These are phyloP conservation scores for Jasminum sambac DNA, from an alignment of 257 asterid genomes.

Conservation along the genomic window DNA sequence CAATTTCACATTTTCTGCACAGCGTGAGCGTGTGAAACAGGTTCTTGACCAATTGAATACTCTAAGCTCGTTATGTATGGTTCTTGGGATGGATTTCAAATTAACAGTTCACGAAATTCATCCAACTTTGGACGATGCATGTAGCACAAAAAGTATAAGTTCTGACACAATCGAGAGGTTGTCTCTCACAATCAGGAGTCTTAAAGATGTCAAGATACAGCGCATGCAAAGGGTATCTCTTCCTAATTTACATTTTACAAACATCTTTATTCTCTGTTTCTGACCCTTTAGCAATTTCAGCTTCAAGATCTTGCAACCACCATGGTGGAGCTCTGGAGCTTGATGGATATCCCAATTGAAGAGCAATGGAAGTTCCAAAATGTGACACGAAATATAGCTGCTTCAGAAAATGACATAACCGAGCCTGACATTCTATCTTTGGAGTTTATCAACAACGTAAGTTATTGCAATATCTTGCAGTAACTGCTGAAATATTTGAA, in stretches of 20 bases:
- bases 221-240: slow-evolving; percentile 64
- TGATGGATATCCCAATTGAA: slow-evolving; percentile 80
- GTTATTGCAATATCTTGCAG: neutral
- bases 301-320: slow-evolving; percentile 84
- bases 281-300: slow-evolving; percentile 37
- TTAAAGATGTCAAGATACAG: slow-evolving; percentile 63
- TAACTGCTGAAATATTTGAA: neutral
- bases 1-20: slow-evolving; percentile 22
- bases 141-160: slow-evolving; percentile 50
- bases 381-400: slow-evolving; percentile 61
- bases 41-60: slow-evolving; percentile 52
- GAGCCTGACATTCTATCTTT: slow-evolving; percentile 65
- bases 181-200: slow-evolving; percentile 40
- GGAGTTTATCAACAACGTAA: slow-evolving; percentile 56
- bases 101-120: slow-evolving; percentile 52
- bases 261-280: slow-evolving; percentile 15
- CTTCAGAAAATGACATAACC: slow-evolving; percentile 69
- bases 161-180: slow-evolving; percentile 51
- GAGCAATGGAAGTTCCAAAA: slow-evolving; percentile 72
- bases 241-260: slow-evolving; percentile 14
- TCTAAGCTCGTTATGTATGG: slow-evolving; percentile 57
- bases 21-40: slow-evolving; percentile 70
- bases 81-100: slow-evolving; percentile 79
- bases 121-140: slow-evolving; percentile 55
- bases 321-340: slow-evolving; percentile 84